Percentiles rank a stretch among this genome's conserved stretches.
Evolutionary conservation across 768 basidiomycete species (phyloP).

Genomic region (Leccinum disarticulatum): DNA sequence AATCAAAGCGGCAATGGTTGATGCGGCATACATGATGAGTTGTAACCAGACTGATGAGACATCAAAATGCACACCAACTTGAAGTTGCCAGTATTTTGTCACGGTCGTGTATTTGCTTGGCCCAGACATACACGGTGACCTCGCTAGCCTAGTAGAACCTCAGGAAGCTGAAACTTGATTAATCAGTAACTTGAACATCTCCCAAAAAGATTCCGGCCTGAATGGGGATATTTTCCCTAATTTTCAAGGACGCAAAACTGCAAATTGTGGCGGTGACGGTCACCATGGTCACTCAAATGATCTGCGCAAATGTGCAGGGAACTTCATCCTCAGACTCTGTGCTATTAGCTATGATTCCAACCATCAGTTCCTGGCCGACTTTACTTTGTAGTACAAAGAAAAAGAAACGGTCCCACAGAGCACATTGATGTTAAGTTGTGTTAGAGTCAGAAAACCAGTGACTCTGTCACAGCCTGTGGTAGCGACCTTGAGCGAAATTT

Average conservation of each 20-base stretch:
- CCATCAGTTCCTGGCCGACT: not conserved
- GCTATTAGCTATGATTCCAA: not conserved
- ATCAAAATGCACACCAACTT: no score
- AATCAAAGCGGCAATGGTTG: constrained; percentile 8
- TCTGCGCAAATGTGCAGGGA: not conserved
- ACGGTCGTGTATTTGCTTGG: no score
- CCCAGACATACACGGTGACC: no score
- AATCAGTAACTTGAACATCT: no score
- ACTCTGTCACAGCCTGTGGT: not conserved
- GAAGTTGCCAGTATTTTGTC: not conserved
- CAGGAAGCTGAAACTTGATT: not conserved
- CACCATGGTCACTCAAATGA: not conserved
- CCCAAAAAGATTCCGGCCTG: not conserved
- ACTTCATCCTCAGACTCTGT: not conserved
- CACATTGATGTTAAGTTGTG: not conserved
- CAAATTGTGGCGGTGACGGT: not conserved
- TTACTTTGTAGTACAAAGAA: not conserved
- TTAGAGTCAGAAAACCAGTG: not conserved
- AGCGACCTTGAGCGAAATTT: not conserved
- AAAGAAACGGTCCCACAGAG: not conserved
- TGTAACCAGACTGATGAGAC: not conserved
- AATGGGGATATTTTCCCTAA: not conserved
- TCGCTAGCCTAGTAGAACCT: not conserved
- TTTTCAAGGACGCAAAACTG: not conserved
- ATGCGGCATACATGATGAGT: not conserved